phyloP scores from a whole-genome alignment of 768 basidiomycete species.

The Kondoa subrosea region DNA sequence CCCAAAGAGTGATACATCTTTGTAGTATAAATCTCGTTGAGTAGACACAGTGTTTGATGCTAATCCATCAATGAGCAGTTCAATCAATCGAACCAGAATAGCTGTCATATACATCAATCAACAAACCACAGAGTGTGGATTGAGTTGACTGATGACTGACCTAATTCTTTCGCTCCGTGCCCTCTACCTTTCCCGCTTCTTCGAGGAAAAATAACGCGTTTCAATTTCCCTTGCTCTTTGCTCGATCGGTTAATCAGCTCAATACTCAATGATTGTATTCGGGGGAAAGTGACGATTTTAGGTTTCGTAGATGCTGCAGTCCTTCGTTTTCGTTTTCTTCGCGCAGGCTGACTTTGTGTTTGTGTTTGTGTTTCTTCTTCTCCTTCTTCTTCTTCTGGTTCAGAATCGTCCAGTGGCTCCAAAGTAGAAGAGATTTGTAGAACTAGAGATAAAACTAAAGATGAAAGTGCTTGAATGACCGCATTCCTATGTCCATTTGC shows the following conservation, averaged over 20 bases:
- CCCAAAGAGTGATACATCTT: constrained; percentile 60
- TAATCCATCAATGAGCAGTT: constrained; percentile 54
- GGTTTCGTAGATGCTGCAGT: not conserved
- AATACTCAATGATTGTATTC: not conserved
- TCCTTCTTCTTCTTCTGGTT: not conserved
- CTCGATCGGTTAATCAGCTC: not conserved
- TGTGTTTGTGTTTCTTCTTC: not conserved
- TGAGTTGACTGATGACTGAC: too few species aligned
- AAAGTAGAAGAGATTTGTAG: not conserved
- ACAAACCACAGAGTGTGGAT: not conserved
- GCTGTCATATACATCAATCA: not conserved
- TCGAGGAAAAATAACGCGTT: not conserved
- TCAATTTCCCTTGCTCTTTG: not conserved
- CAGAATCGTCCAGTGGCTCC: not conserved
- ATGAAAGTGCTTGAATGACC: not conserved
- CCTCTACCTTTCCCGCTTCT: not conserved
- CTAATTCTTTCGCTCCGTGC: not conserved
- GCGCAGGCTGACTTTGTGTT: not conserved
- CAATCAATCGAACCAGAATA: constrained; percentile 34
- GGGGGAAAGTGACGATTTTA: not conserved
- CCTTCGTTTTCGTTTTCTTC: not conserved
- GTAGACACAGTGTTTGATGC: constrained; percentile 43
- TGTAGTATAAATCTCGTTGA: constrained; percentile 80
- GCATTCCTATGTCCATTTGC: not conserved
- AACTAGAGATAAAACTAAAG: not conserved